Base-by-base conservation (phyloP, 805 yeast genomes). In the Candida sphagnicola region DNA sequence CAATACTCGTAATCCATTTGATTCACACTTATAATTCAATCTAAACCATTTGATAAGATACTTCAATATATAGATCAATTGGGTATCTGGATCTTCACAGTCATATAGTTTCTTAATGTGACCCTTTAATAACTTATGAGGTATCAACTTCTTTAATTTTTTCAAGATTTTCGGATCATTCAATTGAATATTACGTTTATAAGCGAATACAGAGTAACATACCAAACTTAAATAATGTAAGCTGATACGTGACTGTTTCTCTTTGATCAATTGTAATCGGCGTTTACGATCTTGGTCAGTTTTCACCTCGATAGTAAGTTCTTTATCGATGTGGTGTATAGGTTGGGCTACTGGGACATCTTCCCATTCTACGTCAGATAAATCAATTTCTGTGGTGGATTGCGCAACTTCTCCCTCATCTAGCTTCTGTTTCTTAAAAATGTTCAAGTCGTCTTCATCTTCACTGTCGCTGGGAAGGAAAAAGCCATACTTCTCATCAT, bases 11-110 rank as follows among this genome's bases (percentile, higher is more conserved):
- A 61, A 19, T 0, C 67, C 68, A 46, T 57, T 58, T 6, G 57
- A 48, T 34, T 52, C 47, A 12, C 59, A 44, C 40, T 56, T 53
- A 41, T 46, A 62, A 39, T 62, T 62, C 16, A 54, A 36, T 15
- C 66, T 40, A 38, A 61, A 56, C 68, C 68, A 62, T 43, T 62
- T 62, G 18, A 58, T 48, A 14, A 58, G 31, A 36, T 62, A 62
- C 39, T 61, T 61, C 14, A 62, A 30, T 14, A 62, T 51, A 31
- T 61, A 62, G 4, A 59, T 46, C 28, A 61, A 46, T 17, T 51
- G 51, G 1, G 42, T 38, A 38, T 58, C 53, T 2, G 39, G 29
- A 29, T 21, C 35, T 15, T 24, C 18, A 14, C 28, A 16, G 12
- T 47, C 44, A 24, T 43, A 46, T 18, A 54, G 45, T 24, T 42